These are phyloP conservation scores for Fomitopsis pinicola DNA, from an alignment of 1,284 basidiomycete genomes.

Conservation along the genomic window DNA sequence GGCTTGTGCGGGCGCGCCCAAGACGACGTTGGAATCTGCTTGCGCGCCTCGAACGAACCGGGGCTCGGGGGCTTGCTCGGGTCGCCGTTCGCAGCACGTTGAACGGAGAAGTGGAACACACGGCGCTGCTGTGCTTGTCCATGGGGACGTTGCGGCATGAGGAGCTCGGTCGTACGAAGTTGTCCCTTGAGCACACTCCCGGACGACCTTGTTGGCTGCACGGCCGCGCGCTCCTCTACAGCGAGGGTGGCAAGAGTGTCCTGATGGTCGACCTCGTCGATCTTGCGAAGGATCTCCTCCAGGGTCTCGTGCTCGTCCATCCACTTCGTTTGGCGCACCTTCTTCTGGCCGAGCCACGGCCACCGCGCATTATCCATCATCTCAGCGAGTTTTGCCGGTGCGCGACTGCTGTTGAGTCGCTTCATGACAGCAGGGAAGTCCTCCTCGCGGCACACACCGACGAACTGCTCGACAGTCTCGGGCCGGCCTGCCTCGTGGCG, in stretches of 20 bases:
- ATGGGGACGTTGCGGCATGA: not conserved
- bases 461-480: conserved; percentile 30
- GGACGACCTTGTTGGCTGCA: not conserved
- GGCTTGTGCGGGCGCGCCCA: conserved; percentile 25
- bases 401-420: conserved; percentile 25
- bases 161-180: not conserved
- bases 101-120: conserved; percentile 3
- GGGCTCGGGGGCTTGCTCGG: not conserved
- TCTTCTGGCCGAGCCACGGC: conserved; percentile 25
- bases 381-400: conserved; percentile 15
- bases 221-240: not conserved
- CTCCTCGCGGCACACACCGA: conserved; percentile 33
- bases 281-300: conserved; percentile 1
- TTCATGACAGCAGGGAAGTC: conserved; percentile 29
- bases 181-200: not conserved
- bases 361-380: conserved; percentile 39
- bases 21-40: conserved; percentile 17
- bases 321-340: conserved; percentile 20
- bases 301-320: conserved; percentile 19
- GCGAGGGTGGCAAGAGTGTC: not conserved
- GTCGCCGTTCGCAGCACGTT: conserved; percentile 1
- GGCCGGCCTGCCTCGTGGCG: conserved; percentile 28
- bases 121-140: conserved; percentile 1
- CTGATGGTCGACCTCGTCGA: not conserved
- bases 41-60: conserved; percentile 14